These are phyloP conservation scores for Paramecium biaurelia DNA, from an alignment of 73 alveolate genomes.

Conservation along the genomic window DNA sequence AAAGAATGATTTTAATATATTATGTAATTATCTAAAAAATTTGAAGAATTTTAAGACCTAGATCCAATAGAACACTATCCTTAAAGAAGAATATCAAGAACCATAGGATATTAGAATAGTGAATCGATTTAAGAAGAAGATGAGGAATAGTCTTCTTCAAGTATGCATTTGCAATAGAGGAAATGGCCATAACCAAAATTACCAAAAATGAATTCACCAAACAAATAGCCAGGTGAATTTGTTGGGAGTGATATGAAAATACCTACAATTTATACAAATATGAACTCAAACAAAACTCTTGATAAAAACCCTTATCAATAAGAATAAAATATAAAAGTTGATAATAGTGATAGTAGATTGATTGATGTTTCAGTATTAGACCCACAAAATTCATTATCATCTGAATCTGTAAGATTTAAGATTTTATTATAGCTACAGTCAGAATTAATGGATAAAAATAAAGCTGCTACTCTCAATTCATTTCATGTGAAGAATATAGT, in stretches of 20 bases:
- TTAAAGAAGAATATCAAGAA: not conserved
- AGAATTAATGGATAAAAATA: not conserved
- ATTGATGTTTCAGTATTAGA: not conserved
- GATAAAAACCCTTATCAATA: not conserved
- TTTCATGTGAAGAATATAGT: not conserved
- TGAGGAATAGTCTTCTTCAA: constrained; percentile 8
- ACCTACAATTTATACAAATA: not conserved
- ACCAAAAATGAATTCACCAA: not conserved
- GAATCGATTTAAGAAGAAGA: constrained; percentile 38
- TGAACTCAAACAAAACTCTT: not conserved
- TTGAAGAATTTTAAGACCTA: constrained; percentile 40
- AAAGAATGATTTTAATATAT: not conserved
- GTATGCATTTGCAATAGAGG: not conserved
- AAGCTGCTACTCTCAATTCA: not conserved
- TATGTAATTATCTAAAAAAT: not conserved
- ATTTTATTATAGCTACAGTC: not conserved
- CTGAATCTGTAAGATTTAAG: not conserved
- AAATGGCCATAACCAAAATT: no score
- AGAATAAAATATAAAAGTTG: not conserved
- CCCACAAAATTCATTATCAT: not conserved
- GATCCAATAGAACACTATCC: constrained; percentile 12
- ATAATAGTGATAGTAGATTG: not conserved
- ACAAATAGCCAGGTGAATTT: not conserved
- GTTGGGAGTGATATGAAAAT: constrained; percentile 40
- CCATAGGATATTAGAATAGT: constrained; percentile 6